These are phyloP conservation scores for Barnettozyma wickerhamii DNA, from an alignment of 805 yeast genomes.

Conservation along the genomic window DNA sequence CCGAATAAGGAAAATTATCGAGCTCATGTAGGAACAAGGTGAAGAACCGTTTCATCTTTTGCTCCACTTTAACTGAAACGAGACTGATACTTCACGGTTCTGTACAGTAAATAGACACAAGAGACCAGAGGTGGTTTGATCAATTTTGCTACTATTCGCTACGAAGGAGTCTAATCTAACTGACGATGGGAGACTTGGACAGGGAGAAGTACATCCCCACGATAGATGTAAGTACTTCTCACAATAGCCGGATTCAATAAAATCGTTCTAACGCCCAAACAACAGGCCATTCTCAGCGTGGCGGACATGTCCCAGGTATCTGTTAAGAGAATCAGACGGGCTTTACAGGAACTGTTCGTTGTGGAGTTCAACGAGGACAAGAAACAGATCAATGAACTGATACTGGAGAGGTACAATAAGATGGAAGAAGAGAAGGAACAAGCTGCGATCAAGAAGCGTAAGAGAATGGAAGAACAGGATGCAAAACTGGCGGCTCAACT, in stretches of 20 bases:
- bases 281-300: constrained; percentile 64
- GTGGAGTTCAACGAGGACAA: constrained; percentile 47
- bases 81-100: too few species aligned
- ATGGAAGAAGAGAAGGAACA: constrained; percentile 38
- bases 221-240: constrained; percentile 63
- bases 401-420: constrained; percentile 51
- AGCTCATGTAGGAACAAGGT: too few species aligned
- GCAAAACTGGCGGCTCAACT: constrained; percentile 47
- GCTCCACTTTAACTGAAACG: too few species aligned
- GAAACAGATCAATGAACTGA: constrained; percentile 55
- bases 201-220: constrained; percentile 44
- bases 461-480: constrained; percentile 44
- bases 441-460: constrained; percentile 27
- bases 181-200: constrained; percentile 13
- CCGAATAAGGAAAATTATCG: too few species aligned
- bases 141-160: too few species aligned
- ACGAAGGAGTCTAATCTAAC: too few species aligned
- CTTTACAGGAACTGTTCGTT: constrained; percentile 65
- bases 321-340: constrained; percentile 65
- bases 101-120: too few species aligned
- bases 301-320: constrained; percentile 67
- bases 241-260: too few species aligned
- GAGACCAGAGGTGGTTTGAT: too few species aligned
- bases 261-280: too few species aligned
- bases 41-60: too few species aligned